Evolutionary conservation across 768 basidiomycete species (phyloP), one percentile per base, ranked within the genome.

Genomic region (Coprinellus micaceus): DNA sequence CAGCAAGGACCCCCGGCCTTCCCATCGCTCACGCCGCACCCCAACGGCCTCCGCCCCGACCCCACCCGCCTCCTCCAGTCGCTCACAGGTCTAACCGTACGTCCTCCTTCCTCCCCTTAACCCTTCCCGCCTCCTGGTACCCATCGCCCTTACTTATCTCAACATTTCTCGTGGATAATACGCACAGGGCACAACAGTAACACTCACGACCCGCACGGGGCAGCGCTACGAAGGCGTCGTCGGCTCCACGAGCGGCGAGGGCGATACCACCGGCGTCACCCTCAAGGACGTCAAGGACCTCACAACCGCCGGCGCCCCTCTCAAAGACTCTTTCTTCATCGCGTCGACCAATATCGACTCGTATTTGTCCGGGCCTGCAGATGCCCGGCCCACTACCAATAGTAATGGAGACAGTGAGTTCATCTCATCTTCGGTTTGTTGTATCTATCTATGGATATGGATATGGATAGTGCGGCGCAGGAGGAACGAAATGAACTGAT

Each of bases 231-330:
- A 92, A 67, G 91, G 90, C 54, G 82, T 83, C 60, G 75, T 93
- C 55, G 72, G 64, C 13, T 83, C 83, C 24, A 86, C 87, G 39
- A 68, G 67, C 56, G 72, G 67, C 21, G 89, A 91, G 64, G 84
- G 86, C 45, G 87, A 89, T 67, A 83, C 81, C 25, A 69, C 75
- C 12, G 91, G 91, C 45, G 82, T 91, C 52, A 84, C 84, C 7
- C 79, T 93, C 59, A 86, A 84, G 66, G 88, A 92, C 69, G 88
- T 81, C 65, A 88, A 85, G 72, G 90, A 93, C 60, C 72, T 91
- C 52, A 74, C 81, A 13, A 78, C 72, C 57, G 83, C 85, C 9
- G 86, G 83, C 47, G 81, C 82, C 1, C 82, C 91, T 28, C 78
- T 88, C 58, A 88, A 84, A 69, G 89, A 91, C 48, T 71, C 75